Base-by-base conservation (phyloP, 805 yeast genomes). In the Sugiyamaella valdiviana region DNA sequence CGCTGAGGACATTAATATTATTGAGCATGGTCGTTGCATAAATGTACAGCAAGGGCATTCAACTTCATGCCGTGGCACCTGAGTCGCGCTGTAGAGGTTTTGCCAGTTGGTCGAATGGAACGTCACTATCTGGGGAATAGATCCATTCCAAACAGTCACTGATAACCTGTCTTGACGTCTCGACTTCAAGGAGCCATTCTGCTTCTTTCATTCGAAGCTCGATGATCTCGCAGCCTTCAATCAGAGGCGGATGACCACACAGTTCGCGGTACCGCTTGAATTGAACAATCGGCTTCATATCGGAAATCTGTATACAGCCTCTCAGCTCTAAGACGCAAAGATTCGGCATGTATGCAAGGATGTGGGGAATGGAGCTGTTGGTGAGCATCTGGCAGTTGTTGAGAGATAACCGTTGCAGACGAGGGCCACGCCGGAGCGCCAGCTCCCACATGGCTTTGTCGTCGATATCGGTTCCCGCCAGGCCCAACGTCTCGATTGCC, bases 401-500 rank as follows among this genome's bases (percentile, higher is more conserved):
- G 45, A 89, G 63, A 6, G 95, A 83, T 17, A 89, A 68, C 45
- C 96, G 71, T 56, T 78, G 79, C 2, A 90, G 58, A 4, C 68
- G 58, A 1, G 62, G 57, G 19, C 80, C 80, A 22, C 78, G 67
- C 45, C 71, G 63, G 15, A 75, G 63, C 0, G 89, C 88, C 29
- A 90, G 66, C 58, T 84, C 90, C 95, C 95, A 87, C 14, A 90
- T 69, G 3, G 85, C 73, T 39, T 79, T 73, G 67, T 90, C 96
- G 6, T 85, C 78, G 16, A 90, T 75, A 39, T 77, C 72, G 63
- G 96, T 87, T 5, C 98, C 98, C 0, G 97, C 96, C 17, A 88
- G 68, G 0, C 97, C 97, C 39, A 90, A 69, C 0, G 96, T 88
- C 40, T 73, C 71, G 41, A 83, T 71, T 17, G 67, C 62, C 47